Evolutionary conservation across 345 rosid genomes (phyloP).

Genomic region (Noccaea bulbosa): DNA sequence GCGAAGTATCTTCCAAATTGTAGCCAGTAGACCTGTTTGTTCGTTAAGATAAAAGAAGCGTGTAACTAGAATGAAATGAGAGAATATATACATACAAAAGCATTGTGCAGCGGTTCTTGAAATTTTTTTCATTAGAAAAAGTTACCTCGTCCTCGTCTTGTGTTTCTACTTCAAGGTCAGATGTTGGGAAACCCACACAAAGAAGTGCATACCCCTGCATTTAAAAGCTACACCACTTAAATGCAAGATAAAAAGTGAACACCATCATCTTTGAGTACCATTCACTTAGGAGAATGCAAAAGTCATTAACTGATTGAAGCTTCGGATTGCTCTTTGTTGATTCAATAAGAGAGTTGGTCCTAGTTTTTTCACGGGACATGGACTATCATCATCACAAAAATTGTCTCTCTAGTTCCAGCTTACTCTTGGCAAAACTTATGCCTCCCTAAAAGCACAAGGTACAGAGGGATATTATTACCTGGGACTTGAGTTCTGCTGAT

Average conservation of each 20-base stretch:
- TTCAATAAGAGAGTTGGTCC: background rate
- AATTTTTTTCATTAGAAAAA: slow-evolving; percentile 7
- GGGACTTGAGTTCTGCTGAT: slow-evolving; percentile 81
- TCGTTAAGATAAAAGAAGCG: slow-evolving; percentile 7
- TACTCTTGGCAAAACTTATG: too few relatives aligned
- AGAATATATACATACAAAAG: background rate
- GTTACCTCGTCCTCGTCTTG: slow-evolving; percentile 97
- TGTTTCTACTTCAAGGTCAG: slow-evolving; percentile 91
- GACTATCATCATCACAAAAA: slow-evolving; percentile 4
- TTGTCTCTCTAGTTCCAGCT: background rate
- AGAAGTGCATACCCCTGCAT: slow-evolving; percentile 94
- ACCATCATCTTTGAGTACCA: background rate
- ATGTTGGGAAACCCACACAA: slow-evolving; percentile 86
- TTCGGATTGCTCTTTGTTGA: background rate
- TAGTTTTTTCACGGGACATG: background rate
- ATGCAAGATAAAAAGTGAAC: slow-evolving; percentile 12
- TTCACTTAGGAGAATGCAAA: slow-evolving; percentile 3
- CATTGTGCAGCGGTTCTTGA: slow-evolving; percentile 11
- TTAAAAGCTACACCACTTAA: slow-evolving; percentile 2
- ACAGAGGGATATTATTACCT: slow-evolving; percentile 58
- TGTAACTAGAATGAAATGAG: slow-evolving; percentile 8
- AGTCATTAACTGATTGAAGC: background rate
- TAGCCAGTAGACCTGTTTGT: slow-evolving; percentile 89
- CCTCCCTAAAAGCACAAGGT: slow-evolving; percentile 6
- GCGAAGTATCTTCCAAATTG: slow-evolving; percentile 99